Conservation (phyloP, 345 rosid genomes). For the Populus simonii region DNA sequence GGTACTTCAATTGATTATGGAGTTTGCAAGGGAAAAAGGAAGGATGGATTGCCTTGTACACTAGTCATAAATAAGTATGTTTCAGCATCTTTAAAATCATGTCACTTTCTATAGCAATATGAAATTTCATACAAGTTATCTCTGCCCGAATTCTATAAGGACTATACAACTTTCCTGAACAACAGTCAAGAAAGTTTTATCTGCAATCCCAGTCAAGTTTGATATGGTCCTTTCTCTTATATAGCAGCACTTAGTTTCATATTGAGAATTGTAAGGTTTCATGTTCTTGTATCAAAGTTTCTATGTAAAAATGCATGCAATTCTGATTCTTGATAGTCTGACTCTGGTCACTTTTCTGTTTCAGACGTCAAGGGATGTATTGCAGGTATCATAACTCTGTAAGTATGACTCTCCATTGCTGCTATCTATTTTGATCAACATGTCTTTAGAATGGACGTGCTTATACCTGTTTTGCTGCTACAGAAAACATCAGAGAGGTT, state of each 20-base stretch:
- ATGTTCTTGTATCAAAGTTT: neutral
- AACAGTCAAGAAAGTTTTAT: neutral
- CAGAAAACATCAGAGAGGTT: slow-evolving; percentile 73
- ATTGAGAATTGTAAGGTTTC: neutral
- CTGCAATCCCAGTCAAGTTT: neutral
- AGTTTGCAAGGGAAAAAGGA: slow-evolving; percentile 75
- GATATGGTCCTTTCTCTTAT: neutral
- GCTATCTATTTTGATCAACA: slow-evolving; percentile 18
- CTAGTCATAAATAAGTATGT: slow-evolving; percentile 68
- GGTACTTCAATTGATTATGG: slow-evolving; percentile 85
- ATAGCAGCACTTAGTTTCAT: slow-evolving; percentile 1
- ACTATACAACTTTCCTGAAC: neutral
- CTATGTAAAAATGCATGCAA: neutral
- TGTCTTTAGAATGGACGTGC: slow-evolving; percentile 11
- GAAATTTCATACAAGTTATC: neutral
- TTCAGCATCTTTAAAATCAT: neutral
- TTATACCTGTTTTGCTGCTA: slow-evolving; percentile 4
- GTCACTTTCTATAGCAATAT: neutral
- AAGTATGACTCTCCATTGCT: slow-evolving; percentile 19
- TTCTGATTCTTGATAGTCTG: slow-evolving; percentile 4
- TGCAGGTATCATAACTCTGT: slow-evolving; percentile 75
- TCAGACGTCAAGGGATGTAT: slow-evolving; percentile 66
- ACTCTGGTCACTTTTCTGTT: slow-evolving; percentile 22
- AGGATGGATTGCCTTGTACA: slow-evolving; percentile 73
- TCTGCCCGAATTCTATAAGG: neutral